Evolutionary conservation across 2,329 filamentous ascomycete genomes (phyloP).

Genomic region (Verticillium longisporum): DNA sequence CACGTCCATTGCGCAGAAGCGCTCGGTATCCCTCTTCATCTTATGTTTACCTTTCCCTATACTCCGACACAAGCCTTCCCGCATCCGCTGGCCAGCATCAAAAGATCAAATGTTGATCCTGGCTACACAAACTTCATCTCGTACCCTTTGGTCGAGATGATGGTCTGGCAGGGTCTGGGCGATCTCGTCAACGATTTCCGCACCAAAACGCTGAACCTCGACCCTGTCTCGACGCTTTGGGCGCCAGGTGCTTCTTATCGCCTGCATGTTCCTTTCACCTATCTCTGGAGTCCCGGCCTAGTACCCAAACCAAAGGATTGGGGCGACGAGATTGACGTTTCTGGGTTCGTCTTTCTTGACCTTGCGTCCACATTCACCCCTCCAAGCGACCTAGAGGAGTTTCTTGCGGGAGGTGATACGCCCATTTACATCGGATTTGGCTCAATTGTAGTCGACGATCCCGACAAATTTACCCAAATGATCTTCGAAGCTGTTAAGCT

Average conservation of each 20-base stretch:
- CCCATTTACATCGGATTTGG: constrained; percentile 74
- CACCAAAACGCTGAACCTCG: constrained; percentile 59
- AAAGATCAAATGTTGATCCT: constrained; percentile 62
- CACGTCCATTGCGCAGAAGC: constrained; percentile 76
- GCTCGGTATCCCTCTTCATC: constrained; percentile 67
- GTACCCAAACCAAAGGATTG: constrained; percentile 63
- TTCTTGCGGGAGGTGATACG: constrained; percentile 47
- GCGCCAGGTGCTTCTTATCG: constrained; percentile 67
- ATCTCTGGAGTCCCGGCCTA: constrained; percentile 62
- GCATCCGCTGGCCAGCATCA: constrained; percentile 71
- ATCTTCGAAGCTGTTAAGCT: constrained; percentile 62
- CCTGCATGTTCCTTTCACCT: constrained; percentile 68
- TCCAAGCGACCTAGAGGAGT: constrained; percentile 45
- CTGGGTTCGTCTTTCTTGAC: constrained; percentile 74
- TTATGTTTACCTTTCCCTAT: constrained; percentile 89
- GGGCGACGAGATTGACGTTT: constrained; percentile 64
- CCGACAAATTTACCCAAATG: constrained; percentile 60
- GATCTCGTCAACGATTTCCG: constrained; percentile 73
- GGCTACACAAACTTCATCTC: constrained; percentile 75
- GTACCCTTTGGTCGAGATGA: constrained; percentile 75
- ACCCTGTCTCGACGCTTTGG: constrained; percentile 71
- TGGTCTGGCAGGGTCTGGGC: constrained; percentile 85
- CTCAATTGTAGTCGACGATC: constrained; percentile 68
- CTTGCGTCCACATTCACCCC: constrained; percentile 56
- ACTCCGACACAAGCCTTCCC: constrained; percentile 70